A percentile compares a stretch with the other conserved stretches of the same genome.
Conservation (phyloP, 73 alveolate genomes). For the Symbiodinium pilosum region DNA sequence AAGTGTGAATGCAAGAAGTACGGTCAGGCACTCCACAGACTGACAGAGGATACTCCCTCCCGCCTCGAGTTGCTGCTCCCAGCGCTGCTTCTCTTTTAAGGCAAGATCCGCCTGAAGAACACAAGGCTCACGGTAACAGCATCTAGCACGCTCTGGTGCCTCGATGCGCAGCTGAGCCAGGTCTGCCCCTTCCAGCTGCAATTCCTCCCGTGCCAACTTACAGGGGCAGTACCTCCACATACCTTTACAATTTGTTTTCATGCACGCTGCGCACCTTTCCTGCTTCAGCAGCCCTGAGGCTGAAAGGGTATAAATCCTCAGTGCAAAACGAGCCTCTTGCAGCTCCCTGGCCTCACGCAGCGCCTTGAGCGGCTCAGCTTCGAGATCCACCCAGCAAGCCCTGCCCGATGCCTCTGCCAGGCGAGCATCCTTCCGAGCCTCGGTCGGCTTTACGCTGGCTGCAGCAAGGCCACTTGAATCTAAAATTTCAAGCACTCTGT, state of each 20-base stretch:
- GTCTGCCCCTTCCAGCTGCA: conserved; percentile 52
- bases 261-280: too few species aligned
- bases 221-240: too few species aligned
- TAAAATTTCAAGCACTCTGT: neutral
- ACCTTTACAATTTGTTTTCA: too few species aligned
- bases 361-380: neutral
- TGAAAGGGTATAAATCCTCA: too few species aligned
- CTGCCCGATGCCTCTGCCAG: neutral
- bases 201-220: conserved; percentile 14
- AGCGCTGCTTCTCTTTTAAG: conserved; percentile 52
- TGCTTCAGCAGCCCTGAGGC: too few species aligned
- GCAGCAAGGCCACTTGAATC: neutral
- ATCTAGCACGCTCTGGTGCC: neutral
- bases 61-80: conserved; percentile 65
- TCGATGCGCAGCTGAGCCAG: conserved; percentile 41
- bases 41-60: neutral
- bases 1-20: too few species aligned
- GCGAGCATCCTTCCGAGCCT: conserved; percentile 7
- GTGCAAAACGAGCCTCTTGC: neutral
- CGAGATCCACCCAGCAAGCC: neutral
- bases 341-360: conserved; percentile 22
- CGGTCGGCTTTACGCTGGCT: too few species aligned
- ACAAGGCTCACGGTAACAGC: neutral
- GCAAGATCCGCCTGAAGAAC: conserved; percentile 30
- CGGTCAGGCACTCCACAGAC: too few species aligned